Evolutionary conservation across 768 basidiomycete species (phyloP).

Genomic region (Grammothele lineata): DNA sequence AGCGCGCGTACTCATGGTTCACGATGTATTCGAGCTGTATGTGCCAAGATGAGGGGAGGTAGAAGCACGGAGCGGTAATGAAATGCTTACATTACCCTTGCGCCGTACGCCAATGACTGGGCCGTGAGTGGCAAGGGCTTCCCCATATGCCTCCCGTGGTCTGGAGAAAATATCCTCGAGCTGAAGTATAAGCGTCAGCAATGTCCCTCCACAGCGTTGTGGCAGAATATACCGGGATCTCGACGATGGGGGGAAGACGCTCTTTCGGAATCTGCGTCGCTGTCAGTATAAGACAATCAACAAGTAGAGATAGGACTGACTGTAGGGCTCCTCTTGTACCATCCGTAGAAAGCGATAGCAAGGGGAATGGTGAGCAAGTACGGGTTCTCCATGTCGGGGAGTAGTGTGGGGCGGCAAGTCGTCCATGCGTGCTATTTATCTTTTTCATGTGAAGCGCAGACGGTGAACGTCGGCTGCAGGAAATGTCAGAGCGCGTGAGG

Average conservation of each 20-base stretch:
- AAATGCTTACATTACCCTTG: conserved; percentile 26
- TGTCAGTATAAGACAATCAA: neutral
- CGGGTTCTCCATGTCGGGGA: conserved; percentile 13
- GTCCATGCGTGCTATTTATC: no score
- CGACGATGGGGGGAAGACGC: conserved; percentile 16
- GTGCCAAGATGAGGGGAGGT: no score
- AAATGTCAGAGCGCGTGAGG: no score
- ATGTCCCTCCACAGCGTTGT: no score
- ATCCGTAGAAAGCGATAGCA: neutral
- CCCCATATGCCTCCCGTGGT: conserved; percentile 30
- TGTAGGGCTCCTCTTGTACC: conserved; percentile 4
- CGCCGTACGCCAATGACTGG: conserved; percentile 29
- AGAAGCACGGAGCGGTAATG: neutral
- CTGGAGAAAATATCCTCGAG: conserved; percentile 27
- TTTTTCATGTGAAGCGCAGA: no score
- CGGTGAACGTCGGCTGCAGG: no score
- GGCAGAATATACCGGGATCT: conserved; percentile 16
- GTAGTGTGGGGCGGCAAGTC: no score
- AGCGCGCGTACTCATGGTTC: conserved; percentile 23
- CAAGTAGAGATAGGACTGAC: neutral
- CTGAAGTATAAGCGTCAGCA: neutral
- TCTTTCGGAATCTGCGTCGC: conserved; percentile 8
- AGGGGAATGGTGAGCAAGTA: conserved; percentile 9
- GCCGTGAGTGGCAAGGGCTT: conserved; percentile 26
- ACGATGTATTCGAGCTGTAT: conserved; percentile 32